Percentiles rank a stretch among this genome's conserved stretches.
phyloP scores from a whole-genome alignment of 2,329 filamentous ascomycete genomes.

The Paradendryphiella salina region DNA sequence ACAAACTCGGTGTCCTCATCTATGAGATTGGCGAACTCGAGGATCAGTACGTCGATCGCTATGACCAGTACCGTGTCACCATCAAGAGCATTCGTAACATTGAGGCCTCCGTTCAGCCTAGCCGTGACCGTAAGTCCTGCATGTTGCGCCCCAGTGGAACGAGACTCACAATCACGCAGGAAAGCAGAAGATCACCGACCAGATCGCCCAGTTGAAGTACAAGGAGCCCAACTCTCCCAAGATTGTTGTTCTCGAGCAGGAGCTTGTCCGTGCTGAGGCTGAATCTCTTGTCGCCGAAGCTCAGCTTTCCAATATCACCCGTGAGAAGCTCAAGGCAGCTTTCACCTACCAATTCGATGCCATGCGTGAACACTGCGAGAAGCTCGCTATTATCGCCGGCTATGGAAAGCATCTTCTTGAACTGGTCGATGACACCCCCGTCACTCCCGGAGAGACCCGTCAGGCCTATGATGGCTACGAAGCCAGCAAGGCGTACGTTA shows the following conservation, averaged over 20 bases:
- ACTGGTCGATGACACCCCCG: conserved; percentile 92
- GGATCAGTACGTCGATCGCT: conserved; percentile 97
- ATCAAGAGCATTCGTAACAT: conserved; percentile 99
- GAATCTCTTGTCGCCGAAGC: conserved; percentile 98
- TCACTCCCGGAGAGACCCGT: conserved; percentile 95
- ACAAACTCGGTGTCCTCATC: conserved; percentile 96
- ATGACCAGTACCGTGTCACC: conserved; percentile 98
- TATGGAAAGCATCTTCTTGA: conserved; percentile 98
- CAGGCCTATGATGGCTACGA: conserved; percentile 97
- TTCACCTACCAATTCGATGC: conserved; percentile 99
- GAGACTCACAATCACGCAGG: conserved; percentile 55
- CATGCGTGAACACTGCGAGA: conserved; percentile 95
- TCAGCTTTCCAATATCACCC: conserved; percentile 98
- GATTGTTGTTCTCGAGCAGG: conserved; percentile 97
- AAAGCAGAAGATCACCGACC: conserved; percentile 99
- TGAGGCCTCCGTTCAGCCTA: conserved; percentile 96
- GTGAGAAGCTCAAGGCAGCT: conserved; percentile 97
- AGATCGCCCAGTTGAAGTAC: conserved; percentile 98
- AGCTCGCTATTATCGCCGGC: conserved; percentile 95
- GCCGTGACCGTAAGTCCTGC: conserved; percentile 79
- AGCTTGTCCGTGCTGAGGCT: conserved; percentile 95
- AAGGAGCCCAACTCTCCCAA: conserved; percentile 98
- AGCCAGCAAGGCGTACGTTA: conserved; percentile 77
- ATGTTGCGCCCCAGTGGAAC: background rate
- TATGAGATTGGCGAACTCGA: conserved; percentile 99